These are phyloP conservation scores for Fragaria ananassa DNA, from an alignment of 306 rosid species.

Conservation along the genomic window DNA sequence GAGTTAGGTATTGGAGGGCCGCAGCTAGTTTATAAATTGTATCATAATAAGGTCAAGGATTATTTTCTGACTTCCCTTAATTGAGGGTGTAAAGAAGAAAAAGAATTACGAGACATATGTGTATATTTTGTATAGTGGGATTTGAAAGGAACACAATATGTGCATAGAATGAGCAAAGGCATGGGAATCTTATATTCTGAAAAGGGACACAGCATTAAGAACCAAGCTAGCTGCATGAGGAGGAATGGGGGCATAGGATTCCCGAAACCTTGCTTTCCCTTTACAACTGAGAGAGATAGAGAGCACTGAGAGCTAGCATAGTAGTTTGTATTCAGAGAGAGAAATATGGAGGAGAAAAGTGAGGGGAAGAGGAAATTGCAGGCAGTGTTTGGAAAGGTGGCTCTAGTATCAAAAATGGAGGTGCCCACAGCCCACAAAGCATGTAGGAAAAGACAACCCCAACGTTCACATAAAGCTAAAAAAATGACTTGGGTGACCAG, in stretches of 20 bases:
- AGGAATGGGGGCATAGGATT: slow-evolving; percentile 70
- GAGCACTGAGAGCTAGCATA: slow-evolving; percentile 29
- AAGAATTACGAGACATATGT: neutral
- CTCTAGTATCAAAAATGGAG: slow-evolving; percentile 53
- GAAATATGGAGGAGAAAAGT: slow-evolving; percentile 50
- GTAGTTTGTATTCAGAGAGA: slow-evolving; percentile 50
- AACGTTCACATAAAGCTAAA: slow-evolving; percentile 64
- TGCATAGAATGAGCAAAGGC: slow-evolving; percentile 25
- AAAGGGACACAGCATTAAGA: slow-evolving; percentile 66
- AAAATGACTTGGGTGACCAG: neutral
- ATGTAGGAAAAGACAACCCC: slow-evolving; percentile 59
- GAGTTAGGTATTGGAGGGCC: neutral
- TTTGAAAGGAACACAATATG: slow-evolving; percentile 9
- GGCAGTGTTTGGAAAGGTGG: slow-evolving; percentile 56
- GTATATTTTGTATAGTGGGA: neutral
- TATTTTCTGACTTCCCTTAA: neutral
- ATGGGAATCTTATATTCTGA: slow-evolving; percentile 48
- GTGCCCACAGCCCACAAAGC: slow-evolving; percentile 52
- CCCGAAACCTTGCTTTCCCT: slow-evolving; percentile 53
- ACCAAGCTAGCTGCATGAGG: slow-evolving; percentile 46
- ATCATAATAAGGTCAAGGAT: neutral
- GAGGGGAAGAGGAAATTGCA: slow-evolving; percentile 47
- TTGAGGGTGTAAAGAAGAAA: neutral
- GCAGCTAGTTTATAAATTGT: neutral
- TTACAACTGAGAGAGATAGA: slow-evolving; percentile 20